Evolutionary conservation across 108 stramenopile genomes (phyloP).

Genomic region (Schizochytrium sp.): DNA sequence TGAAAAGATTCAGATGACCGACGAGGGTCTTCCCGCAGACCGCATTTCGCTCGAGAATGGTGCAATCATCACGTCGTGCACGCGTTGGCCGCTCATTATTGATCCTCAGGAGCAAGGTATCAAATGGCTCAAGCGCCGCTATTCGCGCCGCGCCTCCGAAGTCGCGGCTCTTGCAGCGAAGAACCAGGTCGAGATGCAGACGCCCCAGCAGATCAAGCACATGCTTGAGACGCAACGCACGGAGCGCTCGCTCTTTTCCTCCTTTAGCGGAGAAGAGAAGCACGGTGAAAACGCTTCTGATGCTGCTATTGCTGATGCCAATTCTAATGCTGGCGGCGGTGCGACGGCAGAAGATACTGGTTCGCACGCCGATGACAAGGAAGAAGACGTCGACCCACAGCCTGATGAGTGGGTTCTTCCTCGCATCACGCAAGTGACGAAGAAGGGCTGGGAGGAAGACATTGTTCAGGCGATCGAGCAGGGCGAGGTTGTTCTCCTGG

Average conservation of each 20-base stretch:
- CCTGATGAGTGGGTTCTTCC: background rate
- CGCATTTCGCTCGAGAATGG: slow-evolving; percentile 79
- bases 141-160: background rate
- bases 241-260: no score
- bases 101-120: slow-evolving; percentile 74
- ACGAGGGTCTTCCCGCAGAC: slow-evolving; percentile 77
- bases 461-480: slow-evolving; percentile 63
- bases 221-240: no score
- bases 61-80: slow-evolving; percentile 70
- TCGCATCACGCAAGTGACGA: slow-evolving; percentile 52
- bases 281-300: no score
- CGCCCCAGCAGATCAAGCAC: background rate
- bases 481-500: slow-evolving; percentile 70
- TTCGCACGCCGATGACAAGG: background rate
- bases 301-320: no score
- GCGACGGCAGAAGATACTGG: background rate
- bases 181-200: background rate
- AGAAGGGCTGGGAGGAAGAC: slow-evolving; percentile 67
- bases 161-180: background rate
- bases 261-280: no score
- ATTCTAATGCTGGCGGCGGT: no score
- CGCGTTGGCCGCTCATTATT: slow-evolving; percentile 73
- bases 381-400: background rate
- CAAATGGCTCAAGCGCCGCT: slow-evolving; percentile 67
- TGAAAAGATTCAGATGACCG: slow-evolving; percentile 65